Base-by-base conservation (phyloP, 495 filamentous ascomycete species). In the Hypoxylon subgilvum region DNA sequence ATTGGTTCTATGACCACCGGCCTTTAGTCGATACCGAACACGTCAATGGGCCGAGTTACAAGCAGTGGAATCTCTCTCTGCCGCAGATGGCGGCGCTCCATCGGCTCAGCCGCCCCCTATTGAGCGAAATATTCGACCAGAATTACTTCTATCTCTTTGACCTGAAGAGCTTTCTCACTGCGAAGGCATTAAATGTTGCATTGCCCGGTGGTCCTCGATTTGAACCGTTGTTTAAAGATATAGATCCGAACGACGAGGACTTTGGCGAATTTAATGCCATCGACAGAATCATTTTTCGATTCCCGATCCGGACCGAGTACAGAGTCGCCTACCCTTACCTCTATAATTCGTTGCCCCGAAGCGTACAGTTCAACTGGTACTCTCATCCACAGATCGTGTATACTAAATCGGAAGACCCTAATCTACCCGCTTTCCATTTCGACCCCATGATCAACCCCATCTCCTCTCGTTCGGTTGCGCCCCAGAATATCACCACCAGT, bases 261-360 rank as follows among this genome's bases (percentile, higher is more conserved):
- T 99, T 99, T 74, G 94, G 95, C 69, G 95, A 99, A 73, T 99
- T 99, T 83, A 99, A 99, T 66, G 95, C 93, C 38, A 99, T 99
- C 68, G 93, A 97, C 70, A 90, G 95, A 55, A 99, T 99, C 73
- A 99, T 99, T 64, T 99, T 99, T 81, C 88, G 95, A 42, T 85
- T 88, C 30, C 95, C 95, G 2, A 96, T 97, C 63, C 85, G 93
- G 45, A 99, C 93, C 16, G 95, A 99, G 76, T 96, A 95, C 72
- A 86, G 92, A 10, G 95, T 99, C 40, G 89, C 89, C 7, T 97
- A 90, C 69, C 95, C 94, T 2, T 96, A 86, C 72, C 81, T 99
- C 3, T 99, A 97, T 77, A 99, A 99, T 67, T 96, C 92, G 13
- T 82, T 97, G 0, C 95, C 95, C 2, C 82, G 95, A 64, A 97